Conservation (phyloP, 345 rosid genomes). For the Brassica nigra region DNA sequence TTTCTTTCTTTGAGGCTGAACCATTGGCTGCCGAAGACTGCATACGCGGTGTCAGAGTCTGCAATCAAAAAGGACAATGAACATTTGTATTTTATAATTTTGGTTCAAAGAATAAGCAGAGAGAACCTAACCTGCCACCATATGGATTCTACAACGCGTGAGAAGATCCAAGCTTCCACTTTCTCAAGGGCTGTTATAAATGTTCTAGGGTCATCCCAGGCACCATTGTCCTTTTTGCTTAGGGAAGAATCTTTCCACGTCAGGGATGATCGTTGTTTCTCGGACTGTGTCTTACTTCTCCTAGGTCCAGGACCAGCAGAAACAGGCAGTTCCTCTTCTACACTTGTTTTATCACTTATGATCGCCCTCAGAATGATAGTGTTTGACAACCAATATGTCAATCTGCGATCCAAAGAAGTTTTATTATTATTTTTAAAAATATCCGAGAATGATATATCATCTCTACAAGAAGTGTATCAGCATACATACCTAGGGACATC, state of each 20-base stretch:
- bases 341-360: slow-evolving; percentile 53
- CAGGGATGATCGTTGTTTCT: slow-evolving; percentile 44
- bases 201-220: slow-evolving; percentile 64
- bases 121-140: slow-evolving; percentile 89
- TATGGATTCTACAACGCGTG: slow-evolving; percentile 77
- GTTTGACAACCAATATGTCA: slow-evolving; percentile 95
- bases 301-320: slow-evolving; percentile 43
- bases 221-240: slow-evolving; percentile 48
- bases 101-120: slow-evolving; percentile 1
- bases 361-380: slow-evolving; percentile 72
- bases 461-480: not conserved
- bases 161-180: slow-evolving; percentile 94
- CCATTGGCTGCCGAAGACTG: slow-evolving; percentile 56
- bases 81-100: not conserved
- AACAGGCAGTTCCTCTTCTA: slow-evolving; percentile 42
- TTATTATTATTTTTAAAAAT: too few species aligned
- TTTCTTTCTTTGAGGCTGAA: slow-evolving; percentile 54
- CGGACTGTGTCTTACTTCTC: slow-evolving; percentile 42
- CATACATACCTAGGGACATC: slow-evolving; percentile 95
- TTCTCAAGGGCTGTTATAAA: slow-evolving; percentile 71
- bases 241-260: slow-evolving; percentile 67
- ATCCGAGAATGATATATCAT: not conserved
- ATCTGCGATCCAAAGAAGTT: slow-evolving; percentile 48
- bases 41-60: slow-evolving; percentile 97
- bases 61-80: slow-evolving; percentile 37